A percentile compares a stretch with the other conserved stretches of the same genome.
Evolutionary conservation across 768 basidiomycete species (phyloP).

Genomic region (Daedaleopsis nitida): DNA sequence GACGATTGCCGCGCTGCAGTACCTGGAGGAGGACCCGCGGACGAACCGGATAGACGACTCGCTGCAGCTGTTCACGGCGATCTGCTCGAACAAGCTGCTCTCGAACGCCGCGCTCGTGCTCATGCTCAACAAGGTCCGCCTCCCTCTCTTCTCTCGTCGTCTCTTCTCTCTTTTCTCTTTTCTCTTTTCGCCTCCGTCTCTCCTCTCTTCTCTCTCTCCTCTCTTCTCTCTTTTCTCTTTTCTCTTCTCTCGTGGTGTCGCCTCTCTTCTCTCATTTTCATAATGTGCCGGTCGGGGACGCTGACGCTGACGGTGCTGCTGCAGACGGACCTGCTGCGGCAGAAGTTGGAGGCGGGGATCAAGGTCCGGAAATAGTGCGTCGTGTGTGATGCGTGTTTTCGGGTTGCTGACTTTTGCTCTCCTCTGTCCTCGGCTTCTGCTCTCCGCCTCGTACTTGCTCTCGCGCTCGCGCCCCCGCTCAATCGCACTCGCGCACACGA

Average conservation of each 20-base stretch:
- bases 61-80: constrained; percentile 71
- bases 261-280: too few species aligned
- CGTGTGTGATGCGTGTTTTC: neutral
- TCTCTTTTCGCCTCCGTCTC: too few species aligned
- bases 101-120: constrained; percentile 73
- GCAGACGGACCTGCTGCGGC: constrained; percentile 70
- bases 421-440: neutral
- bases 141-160: too few species aligned
- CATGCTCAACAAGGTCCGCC: constrained; percentile 73
- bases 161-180: too few species aligned
- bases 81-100: constrained; percentile 76
- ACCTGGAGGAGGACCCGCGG: constrained; percentile 78
- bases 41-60: constrained; percentile 84
- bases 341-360: constrained; percentile 69
- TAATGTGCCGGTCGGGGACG: neutral
- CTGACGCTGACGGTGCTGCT: neutral
- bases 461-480: too few species aligned
- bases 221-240: too few species aligned
- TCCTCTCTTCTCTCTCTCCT: too few species aligned
- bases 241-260: too few species aligned
- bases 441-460: neutral
- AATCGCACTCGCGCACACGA: too few species aligned
- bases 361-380: constrained; percentile 79
- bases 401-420: neutral
- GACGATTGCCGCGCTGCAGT: constrained; percentile 41